Conservation (phyloP, 1,139 yeast species). For the Saccharomycopsis phalli region DNA sequence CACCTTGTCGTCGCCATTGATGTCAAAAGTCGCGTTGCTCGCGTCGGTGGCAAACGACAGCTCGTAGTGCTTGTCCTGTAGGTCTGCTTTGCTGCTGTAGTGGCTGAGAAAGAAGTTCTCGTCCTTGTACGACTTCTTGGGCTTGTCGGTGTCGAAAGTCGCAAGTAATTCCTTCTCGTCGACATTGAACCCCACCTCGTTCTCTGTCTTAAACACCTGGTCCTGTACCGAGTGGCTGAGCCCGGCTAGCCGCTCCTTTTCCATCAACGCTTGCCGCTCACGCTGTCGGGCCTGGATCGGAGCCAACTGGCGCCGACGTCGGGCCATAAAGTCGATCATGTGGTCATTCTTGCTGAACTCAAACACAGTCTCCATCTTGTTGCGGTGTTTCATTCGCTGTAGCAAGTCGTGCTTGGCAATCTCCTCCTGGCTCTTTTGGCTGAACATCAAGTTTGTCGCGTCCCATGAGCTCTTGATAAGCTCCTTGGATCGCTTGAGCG, state of each 20-base stretch:
- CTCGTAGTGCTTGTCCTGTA: conserved; percentile 73
- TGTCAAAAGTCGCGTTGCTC: conserved; percentile 73
- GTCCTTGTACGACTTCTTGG: conserved; percentile 54
- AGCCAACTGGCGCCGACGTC: conserved; percentile 78
- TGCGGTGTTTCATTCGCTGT: conserved; percentile 58
- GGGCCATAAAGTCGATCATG: conserved; percentile 74
- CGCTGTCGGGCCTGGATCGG: conserved; percentile 74
- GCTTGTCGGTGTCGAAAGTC: conserved; percentile 47
- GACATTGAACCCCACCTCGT: conserved; percentile 24
- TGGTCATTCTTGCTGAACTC: conserved; percentile 75
- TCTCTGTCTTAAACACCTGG: conserved; percentile 43
- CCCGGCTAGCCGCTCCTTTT: conserved; percentile 71
- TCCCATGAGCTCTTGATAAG: conserved; percentile 81
- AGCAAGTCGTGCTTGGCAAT: conserved; percentile 63
- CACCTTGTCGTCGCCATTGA: conserved; percentile 63
- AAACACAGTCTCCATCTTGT: conserved; percentile 82
- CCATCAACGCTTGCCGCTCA: conserved; percentile 60
- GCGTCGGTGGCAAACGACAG: conserved; percentile 81
- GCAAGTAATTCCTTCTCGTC: conserved; percentile 42
- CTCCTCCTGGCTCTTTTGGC: conserved; percentile 29
- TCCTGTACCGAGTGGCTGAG: conserved; percentile 65
- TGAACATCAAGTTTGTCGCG: conserved; percentile 71
- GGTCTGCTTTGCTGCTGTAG: conserved; percentile 71
- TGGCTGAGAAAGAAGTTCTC: conserved; percentile 82
- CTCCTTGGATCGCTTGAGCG: conserved; percentile 78